phyloP scores from a whole-genome alignment of 2,329 filamentous ascomycete species.

The Fusarium sp. region DNA sequence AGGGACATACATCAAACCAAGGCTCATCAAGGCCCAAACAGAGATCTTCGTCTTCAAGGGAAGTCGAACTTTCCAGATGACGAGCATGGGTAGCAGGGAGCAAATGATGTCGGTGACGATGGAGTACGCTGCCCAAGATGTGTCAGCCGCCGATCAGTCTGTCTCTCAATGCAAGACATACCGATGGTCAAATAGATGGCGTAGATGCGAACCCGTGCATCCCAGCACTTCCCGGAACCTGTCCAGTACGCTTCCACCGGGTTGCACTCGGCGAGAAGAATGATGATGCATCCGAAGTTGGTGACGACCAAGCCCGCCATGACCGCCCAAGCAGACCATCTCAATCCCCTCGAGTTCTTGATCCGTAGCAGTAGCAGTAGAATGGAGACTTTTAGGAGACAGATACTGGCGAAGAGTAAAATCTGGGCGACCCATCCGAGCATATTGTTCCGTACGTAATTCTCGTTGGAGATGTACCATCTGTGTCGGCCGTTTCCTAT shows the following conservation, averaged over 20 bases:
- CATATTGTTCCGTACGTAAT: constrained; percentile 52
- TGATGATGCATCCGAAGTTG: constrained; percentile 47
- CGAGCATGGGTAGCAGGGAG: constrained; percentile 45
- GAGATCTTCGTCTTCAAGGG: constrained; percentile 46
- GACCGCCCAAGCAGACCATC: constrained; percentile 46
- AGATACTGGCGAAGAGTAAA: constrained; percentile 54
- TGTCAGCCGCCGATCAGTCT: background rate
- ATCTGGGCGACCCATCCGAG: constrained; percentile 55
- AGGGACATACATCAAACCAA: constrained; percentile 40
- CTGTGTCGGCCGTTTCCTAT: constrained; percentile 55
- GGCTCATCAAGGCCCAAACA: constrained; percentile 49
- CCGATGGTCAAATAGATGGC: constrained; percentile 49
- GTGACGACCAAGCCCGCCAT: constrained; percentile 48
- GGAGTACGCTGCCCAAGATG: constrained; percentile 15
- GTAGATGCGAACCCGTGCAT: constrained; percentile 48
- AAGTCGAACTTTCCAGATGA: constrained; percentile 50
- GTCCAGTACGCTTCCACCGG: constrained; percentile 49
- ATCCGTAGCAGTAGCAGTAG: constrained; percentile 55
- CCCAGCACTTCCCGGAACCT: constrained; percentile 45
- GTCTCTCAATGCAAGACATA: background rate
- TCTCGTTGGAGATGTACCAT: constrained; percentile 46
- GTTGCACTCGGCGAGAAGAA: constrained; percentile 48
- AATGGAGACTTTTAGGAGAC: constrained; percentile 56
- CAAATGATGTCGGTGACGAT: constrained; percentile 35
- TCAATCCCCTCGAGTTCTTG: constrained; percentile 49